Base-by-base conservation (phyloP, 2,329 filamentous ascomycete species). In the Colletotrichum coccodes region DNA sequence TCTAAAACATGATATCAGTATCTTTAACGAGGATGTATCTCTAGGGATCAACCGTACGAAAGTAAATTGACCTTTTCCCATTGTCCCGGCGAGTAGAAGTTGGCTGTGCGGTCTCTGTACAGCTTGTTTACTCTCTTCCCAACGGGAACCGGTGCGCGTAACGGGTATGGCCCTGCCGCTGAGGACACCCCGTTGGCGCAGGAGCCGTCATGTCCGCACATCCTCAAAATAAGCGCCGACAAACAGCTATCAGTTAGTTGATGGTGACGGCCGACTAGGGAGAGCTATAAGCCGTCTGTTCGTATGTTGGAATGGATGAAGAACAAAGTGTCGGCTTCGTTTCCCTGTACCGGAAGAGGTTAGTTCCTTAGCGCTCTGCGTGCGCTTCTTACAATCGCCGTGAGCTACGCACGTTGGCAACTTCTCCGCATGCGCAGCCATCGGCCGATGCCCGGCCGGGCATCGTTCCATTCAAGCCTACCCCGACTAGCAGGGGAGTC, bases 41-140 rank as follows among this genome's bases (percentile, higher is more conserved):
- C 11, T 14, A 23, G 47, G n/a, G 8, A 30, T 14, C 6, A 4
- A 28, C 30, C 72, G 42, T 59, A 73, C 69, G 71, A 60, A 7
- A 73, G 50, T 14, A 72, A 21, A 30, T 73, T 73, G 21, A 71
- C 71, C 23, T 72, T 72, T n/a, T 72, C 70, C 71, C 71, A 72
- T 72, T 72, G 71, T 44, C 71, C 71, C 32, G 57, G 71, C 6
- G 72, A 71, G 46, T 72, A 72, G 26, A 72, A 73, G n/a, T 72
- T 72, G 9, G 64, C 68, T 6, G 68, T 60, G 5, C 70, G 70
- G 32, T 73, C 72, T 40, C 70, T 70, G 68, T 73, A 70, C 6
- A 70, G 59, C 23, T 58, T 59, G 18, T 67, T 70, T 3, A 59
- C 60, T 34, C 60, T 70, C 47, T 70, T 70, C 23, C 68, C 63